phyloP scores from a whole-genome alignment of 768 basidiomycete genomes.

The Collybiopsis luxurians region DNA sequence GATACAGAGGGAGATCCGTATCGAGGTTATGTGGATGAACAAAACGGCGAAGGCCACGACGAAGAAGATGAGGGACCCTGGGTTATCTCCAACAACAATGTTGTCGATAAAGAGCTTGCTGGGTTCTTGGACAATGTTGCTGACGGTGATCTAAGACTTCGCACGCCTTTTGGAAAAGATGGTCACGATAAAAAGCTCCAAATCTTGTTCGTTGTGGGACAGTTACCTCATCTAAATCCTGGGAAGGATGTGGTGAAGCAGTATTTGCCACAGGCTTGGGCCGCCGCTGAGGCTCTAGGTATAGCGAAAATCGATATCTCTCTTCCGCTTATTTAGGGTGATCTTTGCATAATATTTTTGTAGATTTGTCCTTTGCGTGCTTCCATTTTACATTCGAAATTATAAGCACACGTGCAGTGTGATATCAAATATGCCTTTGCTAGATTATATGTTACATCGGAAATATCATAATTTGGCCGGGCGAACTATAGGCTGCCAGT shows the following conservation, averaged over 20 bases:
- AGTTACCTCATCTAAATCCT: background rate
- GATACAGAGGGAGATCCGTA: background rate
- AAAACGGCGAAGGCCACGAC: background rate
- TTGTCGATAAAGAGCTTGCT: background rate
- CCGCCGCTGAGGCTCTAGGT: no score
- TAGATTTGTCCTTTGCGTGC: no score
- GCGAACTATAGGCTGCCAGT: constrained; percentile 53
- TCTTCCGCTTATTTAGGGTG: background rate
- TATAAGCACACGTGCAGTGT: no score
- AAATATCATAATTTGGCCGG: background rate
- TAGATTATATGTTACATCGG: no score
- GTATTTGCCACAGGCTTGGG: no score
- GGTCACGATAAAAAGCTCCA: background rate
- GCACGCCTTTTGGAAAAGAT: no score
- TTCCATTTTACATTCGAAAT: no score
- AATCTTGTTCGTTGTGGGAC: background rate
- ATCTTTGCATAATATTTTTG: background rate
- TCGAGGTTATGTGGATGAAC: background rate
- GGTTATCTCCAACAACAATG: background rate
- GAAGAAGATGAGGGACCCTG: background rate
- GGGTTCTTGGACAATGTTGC: background rate
- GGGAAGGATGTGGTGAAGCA: background rate
- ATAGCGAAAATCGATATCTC: no score
- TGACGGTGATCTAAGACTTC: background rate
- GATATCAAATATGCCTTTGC: no score